Base-by-base conservation (phyloP, 2,329 filamentous ascomycete genomes). In the Aspergillus clavatus region DNA sequence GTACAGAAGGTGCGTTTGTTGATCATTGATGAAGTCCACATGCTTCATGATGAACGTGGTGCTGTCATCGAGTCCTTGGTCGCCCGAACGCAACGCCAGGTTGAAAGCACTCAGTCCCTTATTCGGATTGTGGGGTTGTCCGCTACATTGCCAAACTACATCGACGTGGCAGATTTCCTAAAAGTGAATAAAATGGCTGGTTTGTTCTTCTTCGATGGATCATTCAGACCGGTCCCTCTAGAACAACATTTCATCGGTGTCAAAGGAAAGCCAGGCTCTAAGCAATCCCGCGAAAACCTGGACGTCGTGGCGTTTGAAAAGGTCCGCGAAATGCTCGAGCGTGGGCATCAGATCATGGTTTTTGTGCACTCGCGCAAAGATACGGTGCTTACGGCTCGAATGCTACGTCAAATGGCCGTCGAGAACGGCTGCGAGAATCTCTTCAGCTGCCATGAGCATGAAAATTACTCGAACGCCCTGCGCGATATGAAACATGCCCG, bases 21-120 rank as follows among this genome's bases (percentile, higher is more conserved):
- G 48, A 97, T 98, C 59, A 97, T 98, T 51, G 93, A 98, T 67
- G 93, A 98, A 71, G 93, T 98, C 1, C 93, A 98, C 63, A 98
- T 98, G 94, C 83, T 98, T 58, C 94, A 98, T 60, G 93, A 98
- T 65, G 93, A 97, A 67, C 83, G 93, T 65, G 93, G 93, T 61
- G 89, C 94, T 10, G 94, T 98, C 0, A 78, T 99, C 22, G 93
- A 99, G 64, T 96, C 91, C 5, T 76, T 99, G 18, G 94, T 98
- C 12, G 93, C 93, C 8, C 82, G 93, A 58, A 99, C 94, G 0
- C 86, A 97, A 70, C 79, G 93, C 52, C 93, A 98, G 61, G 94
- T 98, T 0, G 94, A 99, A 70, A 96, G 90, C 66, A 98, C 93
- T 0, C 93, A 98, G 66, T 96, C 89, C 1, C 77, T 98, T 38